Evolutionary conservation across 129 eudicot genomes (phyloP), one percentile per base, ranked within the genome.

Genomic region (Chrysanthemum seticuspe): DNA sequence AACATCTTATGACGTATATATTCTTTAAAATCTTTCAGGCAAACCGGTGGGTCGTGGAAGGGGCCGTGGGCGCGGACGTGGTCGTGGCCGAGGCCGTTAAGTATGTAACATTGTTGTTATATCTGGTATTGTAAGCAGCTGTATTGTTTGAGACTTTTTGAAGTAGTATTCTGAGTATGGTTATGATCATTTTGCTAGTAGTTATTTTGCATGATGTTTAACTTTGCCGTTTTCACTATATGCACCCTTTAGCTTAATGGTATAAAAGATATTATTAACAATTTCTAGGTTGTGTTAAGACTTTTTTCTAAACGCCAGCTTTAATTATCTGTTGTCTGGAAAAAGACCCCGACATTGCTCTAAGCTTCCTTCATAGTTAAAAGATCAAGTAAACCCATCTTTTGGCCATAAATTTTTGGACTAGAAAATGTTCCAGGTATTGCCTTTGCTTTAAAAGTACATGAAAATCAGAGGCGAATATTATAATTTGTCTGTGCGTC

Each of bases 41-140:
- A 89, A 59, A 78, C 82, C 96, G 15, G 60, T 89, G 72, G 97
- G 97, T 11, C 97, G 97, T 34, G 97, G 97, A 10, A 68, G 97
- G 23, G 97, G 97, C 29, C 86, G 97, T 31, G 97, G 97, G 2
- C 96, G 97, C 10, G 97, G 96, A 0, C 97, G 96, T 54, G 96
- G 96, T 25, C 96, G 96, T 72, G 97, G 96, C 48, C 79, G 96
- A 48, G 97, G 97, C 72, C 97, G 97, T 78, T 91, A 86, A 69
- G 40, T 58, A 2, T 60, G 19, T 14, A 48, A 51, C 56, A 71
- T 34, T 69, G 79, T 85, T 74, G 70, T 71, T 56, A 59, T 52
- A 53, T 80, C 47, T 73, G 67, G 72, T 83, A 81, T 62, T 90
- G 87, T 81, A 83, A 87, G 80, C 87, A 83, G 45, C 70, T 85